Conservation (phyloP, 2,329 filamentous ascomycete genomes). For the Hypocrella siamensis region DNA sequence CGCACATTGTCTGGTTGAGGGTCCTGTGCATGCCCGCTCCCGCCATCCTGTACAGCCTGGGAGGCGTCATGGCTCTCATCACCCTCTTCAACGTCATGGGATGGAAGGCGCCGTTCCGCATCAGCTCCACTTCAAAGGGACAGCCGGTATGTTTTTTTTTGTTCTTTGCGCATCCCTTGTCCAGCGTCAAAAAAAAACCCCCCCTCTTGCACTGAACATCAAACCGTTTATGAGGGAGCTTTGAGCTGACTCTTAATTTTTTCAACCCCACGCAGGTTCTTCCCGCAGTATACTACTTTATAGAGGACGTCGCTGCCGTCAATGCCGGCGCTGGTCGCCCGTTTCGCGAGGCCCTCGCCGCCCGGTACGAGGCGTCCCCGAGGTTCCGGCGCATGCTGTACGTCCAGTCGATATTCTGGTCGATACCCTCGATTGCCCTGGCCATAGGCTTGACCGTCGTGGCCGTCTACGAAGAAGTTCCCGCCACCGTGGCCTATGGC, state of each 20-base stretch:
- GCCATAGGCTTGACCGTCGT: constrained; percentile 20
- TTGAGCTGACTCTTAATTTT: background rate
- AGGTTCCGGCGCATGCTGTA: constrained; percentile 25
- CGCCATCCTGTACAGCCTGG: constrained; percentile 31
- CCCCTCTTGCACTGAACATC: background rate
- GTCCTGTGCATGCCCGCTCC: constrained; percentile 35
- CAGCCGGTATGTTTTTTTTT: constrained; percentile 12
- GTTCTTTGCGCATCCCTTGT: background rate
- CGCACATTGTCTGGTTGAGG: constrained; percentile 30
- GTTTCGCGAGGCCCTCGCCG: constrained; percentile 24
- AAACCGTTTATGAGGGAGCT: background rate
- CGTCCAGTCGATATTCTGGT: constrained; percentile 24
- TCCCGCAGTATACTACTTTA: constrained; percentile 46
- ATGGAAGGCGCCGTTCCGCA: constrained; percentile 39
- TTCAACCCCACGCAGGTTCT: constrained; percentile 23
- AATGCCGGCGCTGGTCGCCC: constrained; percentile 41
- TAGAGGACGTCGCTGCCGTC: constrained; percentile 53
- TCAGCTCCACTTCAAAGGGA: constrained; percentile 47
- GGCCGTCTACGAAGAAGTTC: constrained; percentile 17
- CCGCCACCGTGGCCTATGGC: constrained; percentile 20
- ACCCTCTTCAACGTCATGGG: constrained; percentile 18
- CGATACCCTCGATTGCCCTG: constrained; percentile 19
- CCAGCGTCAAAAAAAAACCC: no score
- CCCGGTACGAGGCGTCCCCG: constrained; percentile 24
- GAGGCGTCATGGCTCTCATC: constrained; percentile 23